Evolutionary conservation across 2,329 filamentous ascomycete species (phyloP).

Genomic region (Incumbomyces delicatus): DNA sequence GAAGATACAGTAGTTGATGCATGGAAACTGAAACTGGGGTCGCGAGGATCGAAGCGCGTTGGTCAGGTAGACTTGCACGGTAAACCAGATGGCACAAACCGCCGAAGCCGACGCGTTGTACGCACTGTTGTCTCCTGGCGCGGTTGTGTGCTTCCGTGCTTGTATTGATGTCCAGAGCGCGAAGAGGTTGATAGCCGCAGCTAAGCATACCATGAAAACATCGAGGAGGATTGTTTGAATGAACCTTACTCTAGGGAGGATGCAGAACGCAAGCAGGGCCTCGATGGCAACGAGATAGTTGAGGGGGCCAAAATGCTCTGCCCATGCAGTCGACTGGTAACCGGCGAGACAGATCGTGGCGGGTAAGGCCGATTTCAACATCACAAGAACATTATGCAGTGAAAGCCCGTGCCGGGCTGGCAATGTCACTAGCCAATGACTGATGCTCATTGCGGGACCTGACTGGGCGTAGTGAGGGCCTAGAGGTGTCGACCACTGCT

Average conservation of each 20-base stretch:
- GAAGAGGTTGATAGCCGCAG: too few relatives aligned
- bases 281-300: conserved; percentile 58
- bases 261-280: conserved; percentile 51
- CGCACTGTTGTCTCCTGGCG: too few relatives aligned
- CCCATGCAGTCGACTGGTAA: conserved; percentile 45
- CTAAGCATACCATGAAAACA: conserved; percentile 19
- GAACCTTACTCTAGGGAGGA: conserved; percentile 62
- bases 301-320: conserved; percentile 29
- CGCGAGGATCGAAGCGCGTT: conserved; percentile 56
- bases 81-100: conserved; percentile 61
- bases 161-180: too few relatives aligned
- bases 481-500: too few relatives aligned
- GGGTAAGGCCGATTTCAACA: conserved; percentile 39
- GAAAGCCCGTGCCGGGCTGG: too few relatives aligned
- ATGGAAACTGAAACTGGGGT: conserved; percentile 53
- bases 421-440: too few relatives aligned
- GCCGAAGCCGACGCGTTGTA: conserved; percentile 52
- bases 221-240: conserved; percentile 60
- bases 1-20: conserved; percentile 59
- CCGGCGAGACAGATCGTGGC: conserved; percentile 47
- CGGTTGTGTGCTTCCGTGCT: too few relatives aligned
- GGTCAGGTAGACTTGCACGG: conserved; percentile 57
- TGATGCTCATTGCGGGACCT: too few relatives aligned
- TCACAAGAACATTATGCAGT: neutral
- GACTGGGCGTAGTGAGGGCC: too few relatives aligned